These are phyloP conservation scores for Magnolia kwangsiensis DNA, from an alignment of 164 flowering plant species.

Conservation along the genomic window DNA sequence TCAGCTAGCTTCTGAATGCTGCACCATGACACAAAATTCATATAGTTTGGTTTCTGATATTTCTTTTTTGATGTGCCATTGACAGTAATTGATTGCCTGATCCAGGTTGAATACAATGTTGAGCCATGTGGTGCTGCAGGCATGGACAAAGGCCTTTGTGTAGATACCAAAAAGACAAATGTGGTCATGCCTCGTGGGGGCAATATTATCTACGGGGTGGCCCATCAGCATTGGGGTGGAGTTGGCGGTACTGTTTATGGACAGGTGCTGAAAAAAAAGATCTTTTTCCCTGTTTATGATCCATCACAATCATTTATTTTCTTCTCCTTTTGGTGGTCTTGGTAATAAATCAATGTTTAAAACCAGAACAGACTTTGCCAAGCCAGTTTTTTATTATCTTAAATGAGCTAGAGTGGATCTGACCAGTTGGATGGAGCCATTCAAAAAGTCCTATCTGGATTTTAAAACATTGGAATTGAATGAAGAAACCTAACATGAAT, in stretches of 20 bases:
- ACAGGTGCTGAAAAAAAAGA: conserved; percentile 31
- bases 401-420: no score
- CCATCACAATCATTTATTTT: no score
- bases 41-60: neutral
- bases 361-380: no score
- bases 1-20: no score
- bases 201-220: conserved; percentile 65
- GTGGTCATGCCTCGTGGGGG: conserved; percentile 55
- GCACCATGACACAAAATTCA: neutral
- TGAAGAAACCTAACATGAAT: no score
- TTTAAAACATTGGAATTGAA: no score
- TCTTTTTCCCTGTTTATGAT: neutral
- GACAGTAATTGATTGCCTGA: neutral
- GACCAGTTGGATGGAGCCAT: no score
- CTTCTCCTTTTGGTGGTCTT: no score
- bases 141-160: conserved; percentile 29
- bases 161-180: conserved; percentile 39
- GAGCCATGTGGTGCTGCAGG: conserved; percentile 36
- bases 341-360: no score
- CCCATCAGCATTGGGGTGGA: conserved; percentile 74
- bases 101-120: conserved; percentile 74
- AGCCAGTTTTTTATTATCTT: no score
- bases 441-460: no score
- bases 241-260: conserved; percentile 54
- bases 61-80: neutral